These are phyloP conservation scores for Scenedesmus sp. DNA, from an alignment of 163 green algal species.

Conservation along the genomic window DNA sequence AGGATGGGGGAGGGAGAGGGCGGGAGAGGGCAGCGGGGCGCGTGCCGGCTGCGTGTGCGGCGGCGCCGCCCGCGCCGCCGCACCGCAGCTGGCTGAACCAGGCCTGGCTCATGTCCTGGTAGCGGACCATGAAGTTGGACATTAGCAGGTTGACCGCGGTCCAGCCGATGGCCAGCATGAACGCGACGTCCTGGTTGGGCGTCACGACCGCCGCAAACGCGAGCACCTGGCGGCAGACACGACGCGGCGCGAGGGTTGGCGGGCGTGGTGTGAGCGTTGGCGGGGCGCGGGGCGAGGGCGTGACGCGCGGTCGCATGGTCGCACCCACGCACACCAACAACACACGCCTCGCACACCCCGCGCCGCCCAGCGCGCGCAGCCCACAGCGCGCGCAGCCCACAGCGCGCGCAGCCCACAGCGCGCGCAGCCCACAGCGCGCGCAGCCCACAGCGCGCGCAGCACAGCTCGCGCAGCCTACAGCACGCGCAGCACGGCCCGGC, in stretches of 20 bases:
- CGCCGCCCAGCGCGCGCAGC: no score
- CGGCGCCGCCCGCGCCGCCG: neutral
- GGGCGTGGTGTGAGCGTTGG: no score
- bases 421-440: neutral
- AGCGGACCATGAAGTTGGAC: constrained; percentile 55
- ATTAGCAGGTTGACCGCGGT: constrained; percentile 65
- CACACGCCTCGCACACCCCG: no score
- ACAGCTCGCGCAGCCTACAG: neutral
- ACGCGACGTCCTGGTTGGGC: constrained; percentile 63
- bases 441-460: neutral
- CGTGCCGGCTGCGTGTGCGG: no score
- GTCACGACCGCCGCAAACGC: constrained; percentile 54
- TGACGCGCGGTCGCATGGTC: no score
- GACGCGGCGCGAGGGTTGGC: no score
- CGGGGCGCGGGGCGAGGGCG: no score
- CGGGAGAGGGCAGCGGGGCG: neutral
- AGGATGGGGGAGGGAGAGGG: no score
- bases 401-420: neutral
- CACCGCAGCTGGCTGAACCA: constrained; percentile 55
- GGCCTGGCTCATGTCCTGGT: constrained; percentile 41
- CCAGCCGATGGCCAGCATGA: constrained; percentile 62
- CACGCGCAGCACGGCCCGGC: neutral
- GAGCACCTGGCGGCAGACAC: constrained; percentile 45
- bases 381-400: no score
- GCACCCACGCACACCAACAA: no score